Conservation (phyloP, 345 rosid species). For the Excoecaria cochinchinensis region DNA sequence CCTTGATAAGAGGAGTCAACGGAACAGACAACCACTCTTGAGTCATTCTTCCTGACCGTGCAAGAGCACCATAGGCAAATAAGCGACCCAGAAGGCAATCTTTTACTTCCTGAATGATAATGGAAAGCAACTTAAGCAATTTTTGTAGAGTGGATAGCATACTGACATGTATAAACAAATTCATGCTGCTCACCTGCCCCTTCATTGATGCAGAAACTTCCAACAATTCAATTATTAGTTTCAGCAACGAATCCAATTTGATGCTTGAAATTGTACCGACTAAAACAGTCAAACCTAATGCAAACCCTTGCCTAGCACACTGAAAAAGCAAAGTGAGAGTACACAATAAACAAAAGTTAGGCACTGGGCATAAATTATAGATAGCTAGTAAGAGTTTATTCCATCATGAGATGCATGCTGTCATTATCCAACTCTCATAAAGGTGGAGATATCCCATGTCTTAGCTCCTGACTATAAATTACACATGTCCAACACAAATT, state of each 20-base stretch:
- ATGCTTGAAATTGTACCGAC: constrained; percentile 54
- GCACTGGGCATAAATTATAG: constrained; percentile 1
- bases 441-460: background rate
- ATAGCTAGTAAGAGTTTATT: background rate
- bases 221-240: constrained; percentile 59
- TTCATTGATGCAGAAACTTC: constrained; percentile 89
- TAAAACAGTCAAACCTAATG: constrained; percentile 73
- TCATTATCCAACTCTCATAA: background rate
- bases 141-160: constrained; percentile 1
- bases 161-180: background rate
- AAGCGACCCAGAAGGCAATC: constrained; percentile 89
- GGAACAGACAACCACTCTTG: constrained; percentile 61
- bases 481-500: background rate
- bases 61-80: constrained; percentile 89
- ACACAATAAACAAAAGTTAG: constrained; percentile 3
- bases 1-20: constrained; percentile 52
- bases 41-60: constrained; percentile 65
- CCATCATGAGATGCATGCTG: background rate
- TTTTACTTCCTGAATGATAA: constrained; percentile 63
- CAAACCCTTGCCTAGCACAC: constrained; percentile 98
- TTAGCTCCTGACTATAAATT: background rate
- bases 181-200: constrained; percentile 75
- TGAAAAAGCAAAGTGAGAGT: constrained; percentile 29
- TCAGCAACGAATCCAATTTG: constrained; percentile 65
- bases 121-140: constrained; percentile 14